Base-by-base conservation (phyloP, 805 yeast genomes). In the Teunomyces stri region DNA sequence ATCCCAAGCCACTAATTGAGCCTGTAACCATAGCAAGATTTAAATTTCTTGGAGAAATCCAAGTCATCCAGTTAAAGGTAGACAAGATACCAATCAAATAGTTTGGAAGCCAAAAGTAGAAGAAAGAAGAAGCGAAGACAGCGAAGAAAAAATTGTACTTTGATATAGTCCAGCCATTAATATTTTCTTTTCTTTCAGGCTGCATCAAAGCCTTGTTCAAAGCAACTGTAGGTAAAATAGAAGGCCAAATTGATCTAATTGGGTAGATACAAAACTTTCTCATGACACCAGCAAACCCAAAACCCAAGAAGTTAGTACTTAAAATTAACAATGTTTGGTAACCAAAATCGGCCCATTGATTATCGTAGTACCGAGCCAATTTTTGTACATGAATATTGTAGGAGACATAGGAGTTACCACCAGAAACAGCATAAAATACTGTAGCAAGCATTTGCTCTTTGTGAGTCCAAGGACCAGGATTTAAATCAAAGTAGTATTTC, bases 401-500 rank as follows among this genome's bases (percentile, higher is more conserved):
- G 2, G 51, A 31, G n/a, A 59, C 62, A 28, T 49, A 67, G 43
- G 59, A 53, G 48, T 56, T 54, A 22, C 66, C 55, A 29, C 60
- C 57, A 34, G 70, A 66, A 28, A 70, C 67, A 42, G 69, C 61
- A 54, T 57, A 67, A 56, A 69, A 68, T 15, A 74, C 56, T 6
- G 88, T 78, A 1, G 84, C 70, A 49, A 84, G 72, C 81, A 82
- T 80, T 60, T 84, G 89, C 55, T 83, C 88, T 57, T 83, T 83
- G 52, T 62, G 70, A 22, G 71, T 66, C 84, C 86, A 84, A 12
- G 85, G 84, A 9, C 87, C 85, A 2, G 84, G 85, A 59, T 81
- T 81, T 41, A 82, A 59, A 7, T 50, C 53, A 13, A 57, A 5
- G 6, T 36, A 30, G 39, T 42, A 45, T 10, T 38, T 45, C 51